Conservation (phyloP, 2,329 filamentous ascomycete genomes). For the Botrytis aclada region DNA sequence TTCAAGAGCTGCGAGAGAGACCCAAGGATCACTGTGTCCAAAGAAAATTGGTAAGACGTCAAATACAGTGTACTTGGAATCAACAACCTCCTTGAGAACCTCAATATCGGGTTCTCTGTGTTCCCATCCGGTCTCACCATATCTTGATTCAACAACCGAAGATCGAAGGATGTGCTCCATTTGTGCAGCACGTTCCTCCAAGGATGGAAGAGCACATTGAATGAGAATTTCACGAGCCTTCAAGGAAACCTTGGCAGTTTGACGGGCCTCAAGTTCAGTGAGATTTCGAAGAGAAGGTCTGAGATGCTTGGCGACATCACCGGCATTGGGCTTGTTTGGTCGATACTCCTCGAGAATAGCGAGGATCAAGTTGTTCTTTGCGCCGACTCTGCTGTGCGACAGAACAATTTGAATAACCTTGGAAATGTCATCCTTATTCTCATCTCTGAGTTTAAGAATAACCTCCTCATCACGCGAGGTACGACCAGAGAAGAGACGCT, state of each 20-base stretch:
- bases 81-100: slow-evolving; percentile 93
- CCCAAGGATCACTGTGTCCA: slow-evolving; percentile 89
- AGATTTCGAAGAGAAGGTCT: slow-evolving; percentile 78
- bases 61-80: slow-evolving; percentile 98
- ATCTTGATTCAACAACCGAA: slow-evolving; percentile 92
- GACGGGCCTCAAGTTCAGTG: slow-evolving; percentile 83
- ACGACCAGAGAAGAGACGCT: slow-evolving; percentile 82
- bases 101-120: slow-evolving; percentile 89
- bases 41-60: slow-evolving; percentile 96
- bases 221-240: slow-evolving; percentile 98
- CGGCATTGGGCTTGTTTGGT: slow-evolving; percentile 87
- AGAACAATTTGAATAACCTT: slow-evolving; percentile 86
- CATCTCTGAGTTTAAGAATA: slow-evolving; percentile 87
- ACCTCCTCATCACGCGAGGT: slow-evolving; percentile 89
- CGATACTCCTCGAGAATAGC: slow-evolving; percentile 92
- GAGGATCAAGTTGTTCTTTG: slow-evolving; percentile 91
- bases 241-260: slow-evolving; percentile 87
- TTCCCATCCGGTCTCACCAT: slow-evolving; percentile 95
- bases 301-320: slow-evolving; percentile 85
- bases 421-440: slow-evolving; percentile 88
- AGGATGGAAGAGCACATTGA: slow-evolving; percentile 90
- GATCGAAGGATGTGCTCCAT: slow-evolving; percentile 99
- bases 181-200: slow-evolving; percentile 90
- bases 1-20: slow-evolving; percentile 87
- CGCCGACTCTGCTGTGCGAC: slow-evolving; percentile 85